These are phyloP conservation scores for Yueomyces sp. DNA, from an alignment of 1,139 yeast species.

Conservation along the genomic window DNA sequence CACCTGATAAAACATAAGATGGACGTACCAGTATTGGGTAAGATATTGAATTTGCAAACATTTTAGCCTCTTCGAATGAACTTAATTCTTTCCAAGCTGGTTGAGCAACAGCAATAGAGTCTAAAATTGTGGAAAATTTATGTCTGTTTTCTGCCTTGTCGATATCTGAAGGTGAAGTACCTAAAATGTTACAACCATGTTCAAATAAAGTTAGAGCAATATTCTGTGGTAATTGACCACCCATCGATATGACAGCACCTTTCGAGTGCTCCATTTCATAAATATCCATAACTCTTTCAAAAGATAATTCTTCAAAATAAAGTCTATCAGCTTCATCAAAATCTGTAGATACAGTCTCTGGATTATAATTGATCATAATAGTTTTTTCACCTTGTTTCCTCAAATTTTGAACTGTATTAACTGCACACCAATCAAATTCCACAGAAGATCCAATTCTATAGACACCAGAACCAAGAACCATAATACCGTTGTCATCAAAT, in stretches of 20 bases:
- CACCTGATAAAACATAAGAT: conserved; percentile 93
- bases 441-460: conserved; percentile 98
- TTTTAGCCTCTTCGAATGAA: conserved; percentile 72
- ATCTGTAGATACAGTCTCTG: conserved; percentile 97
- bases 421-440: conserved; percentile 99
- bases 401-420: conserved; percentile 87
- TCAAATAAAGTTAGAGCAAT: conserved; percentile 79
- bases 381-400: conserved; percentile 82
- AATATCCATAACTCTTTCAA: conserved; percentile 94
- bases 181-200: conserved; percentile 77
- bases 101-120: conserved; percentile 85
- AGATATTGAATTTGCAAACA: conserved; percentile 74
- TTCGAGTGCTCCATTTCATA: conserved; percentile 82
- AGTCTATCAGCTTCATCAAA: conserved; percentile 96
- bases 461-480: conserved; percentile 96
- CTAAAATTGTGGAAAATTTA: conserved; percentile 89
- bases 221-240: conserved; percentile 96
- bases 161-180: conserved; percentile 89
- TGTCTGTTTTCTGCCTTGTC: conserved; percentile 98
- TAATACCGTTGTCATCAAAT: conserved; percentile 80
- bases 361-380: conserved; percentile 93
- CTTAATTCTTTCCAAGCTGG: conserved; percentile 97
- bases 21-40: conserved; percentile 97
- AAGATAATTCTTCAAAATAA: conserved; percentile 87
- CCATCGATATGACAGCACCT: conserved; percentile 92